Base-by-base conservation (phyloP, 2,329 filamentous ascomycete genomes). In the Lasiodiplodia sp. region DNA sequence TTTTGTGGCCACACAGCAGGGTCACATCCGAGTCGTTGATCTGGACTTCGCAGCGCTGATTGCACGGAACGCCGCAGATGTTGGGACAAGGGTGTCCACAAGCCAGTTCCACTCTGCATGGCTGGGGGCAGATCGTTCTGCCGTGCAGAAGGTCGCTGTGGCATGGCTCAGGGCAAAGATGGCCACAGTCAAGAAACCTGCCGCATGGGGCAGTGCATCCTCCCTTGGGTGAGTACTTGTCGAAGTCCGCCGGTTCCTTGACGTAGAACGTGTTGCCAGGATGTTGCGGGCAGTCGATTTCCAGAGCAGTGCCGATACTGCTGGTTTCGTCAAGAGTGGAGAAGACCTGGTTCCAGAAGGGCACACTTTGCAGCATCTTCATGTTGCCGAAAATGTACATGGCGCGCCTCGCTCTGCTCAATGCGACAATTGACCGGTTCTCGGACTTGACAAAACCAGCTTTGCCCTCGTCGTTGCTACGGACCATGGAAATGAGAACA, bases 341-440 rank as follows among this genome's bases (percentile, higher is more conserved):
- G 10, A 89, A 76, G 0, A 92, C 87, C 0, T 87, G 72, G 0
- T 76, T 73, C 91, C 90, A 93, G 89, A 92, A 92, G 0, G 77
- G 75, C 0, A 92, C 83, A 23, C 82, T 76, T 0, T 73, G 74
- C 37, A 85, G 90, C 0, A 89, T 92, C 0, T 85, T 76, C 0
- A 87, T 74, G 72, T 93, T 90, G 4, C 91, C 90, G 40, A 94
- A 88, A 18, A 94, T 80, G 73, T 90, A 91, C 84, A 93, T 88
- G 0, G 91, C 90, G 71, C 92, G 87, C 71, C 88, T 82, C 0
- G 91, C 90, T 5, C 91, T 86, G 44, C 86, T 89, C 0, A 92
- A 79, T 0, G 92, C 81, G 0, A 92, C 90, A 68, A 92, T 92
- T 77, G 93, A 88, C 0, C 90, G 85, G 72, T 93, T 91, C 0